Evolutionary conservation across 345 rosid genomes (phyloP).

Genomic region (Ceriops decandra): DNA sequence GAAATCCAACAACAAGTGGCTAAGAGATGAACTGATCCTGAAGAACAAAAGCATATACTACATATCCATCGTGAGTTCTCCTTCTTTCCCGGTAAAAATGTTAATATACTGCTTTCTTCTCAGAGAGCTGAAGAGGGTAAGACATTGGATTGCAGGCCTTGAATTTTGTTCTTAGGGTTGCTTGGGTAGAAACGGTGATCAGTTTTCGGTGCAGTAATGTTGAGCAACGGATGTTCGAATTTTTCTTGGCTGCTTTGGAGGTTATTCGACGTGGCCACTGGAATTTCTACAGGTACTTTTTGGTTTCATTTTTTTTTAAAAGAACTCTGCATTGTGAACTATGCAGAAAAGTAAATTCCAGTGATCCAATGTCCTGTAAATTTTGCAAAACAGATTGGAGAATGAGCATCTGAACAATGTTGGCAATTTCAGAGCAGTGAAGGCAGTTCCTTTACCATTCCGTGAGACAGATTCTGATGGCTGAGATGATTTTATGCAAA

Average conservation of each 20-base stretch:
- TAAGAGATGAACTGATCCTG: constrained; percentile 74
- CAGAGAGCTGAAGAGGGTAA: constrained; percentile 2
- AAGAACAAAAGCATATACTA: constrained; percentile 67
- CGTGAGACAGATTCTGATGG: constrained; percentile 62
- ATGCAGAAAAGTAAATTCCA: too few relatives aligned
- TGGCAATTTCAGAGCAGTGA: constrained; percentile 84
- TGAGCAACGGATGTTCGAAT: constrained; percentile 65
- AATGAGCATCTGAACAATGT: constrained; percentile 88
- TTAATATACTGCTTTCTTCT: not conserved
- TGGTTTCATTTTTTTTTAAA: too few relatives aligned
- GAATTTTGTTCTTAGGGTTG: constrained; percentile 70
- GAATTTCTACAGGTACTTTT: constrained; percentile 82
- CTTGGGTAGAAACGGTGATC: constrained; percentile 77
- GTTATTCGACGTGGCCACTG: constrained; percentile 92
- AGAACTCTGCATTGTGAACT: too few relatives aligned
- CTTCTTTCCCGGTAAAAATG: not conserved
- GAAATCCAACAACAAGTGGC: constrained; percentile 72
- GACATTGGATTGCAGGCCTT: constrained; percentile 48
- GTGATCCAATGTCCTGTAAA: too few relatives aligned
- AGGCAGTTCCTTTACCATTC: constrained; percentile 83
- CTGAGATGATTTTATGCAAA: constrained; percentile 16
- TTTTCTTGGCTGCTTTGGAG: constrained; percentile 82
- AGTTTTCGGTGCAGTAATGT: constrained; percentile 43
- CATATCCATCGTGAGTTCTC: constrained; percentile 66
- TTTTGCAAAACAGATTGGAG: constrained; percentile 57